Evolutionary conservation across 116 monocot genomes (phyloP).

Genomic region (Posidonia oceanica): DNA sequence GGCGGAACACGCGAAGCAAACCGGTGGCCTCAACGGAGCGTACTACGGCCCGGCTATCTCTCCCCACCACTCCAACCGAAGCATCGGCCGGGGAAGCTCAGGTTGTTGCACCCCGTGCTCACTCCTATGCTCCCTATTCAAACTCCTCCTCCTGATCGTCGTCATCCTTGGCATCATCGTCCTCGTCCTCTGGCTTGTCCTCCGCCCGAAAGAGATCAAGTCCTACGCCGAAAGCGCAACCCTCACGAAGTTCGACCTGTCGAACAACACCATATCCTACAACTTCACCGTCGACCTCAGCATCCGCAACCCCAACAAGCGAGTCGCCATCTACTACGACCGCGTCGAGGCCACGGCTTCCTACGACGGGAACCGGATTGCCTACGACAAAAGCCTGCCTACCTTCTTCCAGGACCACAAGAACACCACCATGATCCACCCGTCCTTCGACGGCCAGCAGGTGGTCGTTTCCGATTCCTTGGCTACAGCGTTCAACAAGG

Average conservation of each 20-base stretch:
- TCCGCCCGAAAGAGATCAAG: slow-evolving; percentile 45
- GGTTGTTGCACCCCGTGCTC: slow-evolving; percentile 19
- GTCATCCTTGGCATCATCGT: slow-evolving; percentile 45
- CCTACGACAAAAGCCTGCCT: slow-evolving; percentile 14
- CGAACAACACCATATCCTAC: slow-evolving; percentile 26
- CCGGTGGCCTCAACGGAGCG: slow-evolving; percentile 16
- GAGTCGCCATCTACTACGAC: slow-evolving; percentile 66
- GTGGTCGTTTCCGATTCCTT: slow-evolving; percentile 1
- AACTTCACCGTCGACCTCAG: slow-evolving; percentile 24
- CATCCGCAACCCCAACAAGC: slow-evolving; percentile 49
- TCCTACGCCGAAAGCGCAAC: slow-evolving; percentile 46
- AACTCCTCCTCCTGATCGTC: slow-evolving; percentile 23
- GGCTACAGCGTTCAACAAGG: neutral
- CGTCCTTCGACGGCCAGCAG: slow-evolving; percentile 23
- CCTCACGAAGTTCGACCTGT: slow-evolving; percentile 48
- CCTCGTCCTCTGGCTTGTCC: slow-evolving; percentile 66
- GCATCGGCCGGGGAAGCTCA: slow-evolving; percentile 1
- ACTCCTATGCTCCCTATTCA: slow-evolving; percentile 18
- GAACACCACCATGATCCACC: slow-evolving; percentile 31
- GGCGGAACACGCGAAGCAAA: slow-evolving; percentile 8
- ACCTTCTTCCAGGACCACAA: slow-evolving; percentile 63
- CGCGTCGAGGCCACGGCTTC: slow-evolving; percentile 22
- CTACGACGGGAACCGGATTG: slow-evolving; percentile 49
- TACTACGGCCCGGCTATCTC: slow-evolving; percentile 32
- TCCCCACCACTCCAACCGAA: slow-evolving; percentile 7